phyloP scores from a whole-genome alignment of 2,329 filamentous ascomycete genomes.

The Calonectria ilicicola region DNA sequence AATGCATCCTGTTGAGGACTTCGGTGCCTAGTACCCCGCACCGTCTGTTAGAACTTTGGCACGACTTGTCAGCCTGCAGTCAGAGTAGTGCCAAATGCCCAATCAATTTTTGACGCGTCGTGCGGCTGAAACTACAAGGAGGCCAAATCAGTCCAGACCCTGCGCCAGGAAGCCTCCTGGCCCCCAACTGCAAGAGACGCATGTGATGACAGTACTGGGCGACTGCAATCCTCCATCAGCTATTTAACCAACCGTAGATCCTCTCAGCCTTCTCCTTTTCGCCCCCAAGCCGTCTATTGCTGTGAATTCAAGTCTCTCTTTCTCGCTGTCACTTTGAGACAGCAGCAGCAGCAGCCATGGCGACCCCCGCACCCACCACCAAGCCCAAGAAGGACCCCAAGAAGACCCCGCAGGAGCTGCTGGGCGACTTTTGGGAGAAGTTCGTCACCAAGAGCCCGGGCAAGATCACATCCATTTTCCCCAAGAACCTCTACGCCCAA shows the following conservation, averaged over 20 bases:
- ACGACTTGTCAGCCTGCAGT: not conserved
- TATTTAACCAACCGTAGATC: not conserved
- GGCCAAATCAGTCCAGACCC: not conserved
- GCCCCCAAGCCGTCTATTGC: not conserved
- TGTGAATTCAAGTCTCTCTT: not conserved
- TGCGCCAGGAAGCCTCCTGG: not conserved
- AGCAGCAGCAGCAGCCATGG: not conserved
- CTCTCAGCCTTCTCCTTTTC: not conserved
- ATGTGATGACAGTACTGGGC: not conserved
- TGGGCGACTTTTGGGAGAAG: slow-evolving; percentile 56
- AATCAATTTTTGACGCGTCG: not conserved
- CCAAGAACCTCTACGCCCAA: slow-evolving; percentile 52
- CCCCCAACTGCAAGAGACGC: not conserved
- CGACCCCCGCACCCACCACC: not conserved
- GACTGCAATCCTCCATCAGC: not conserved
- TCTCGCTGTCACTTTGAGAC: not conserved
- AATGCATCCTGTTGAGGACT: not conserved
- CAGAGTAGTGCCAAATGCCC: not conserved
- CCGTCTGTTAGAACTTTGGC: not conserved
- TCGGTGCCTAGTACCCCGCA: not conserved
- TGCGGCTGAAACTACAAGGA: not conserved
- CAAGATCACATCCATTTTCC: slow-evolving; percentile 59
- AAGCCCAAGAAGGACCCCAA: slow-evolving; percentile 1
- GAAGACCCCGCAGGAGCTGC: slow-evolving; percentile 51
- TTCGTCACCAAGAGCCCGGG: slow-evolving; percentile 55